These are phyloP conservation scores for Rubia peregrina DNA, from an alignment of 305 asterid genomes.

Conservation along the genomic window DNA sequence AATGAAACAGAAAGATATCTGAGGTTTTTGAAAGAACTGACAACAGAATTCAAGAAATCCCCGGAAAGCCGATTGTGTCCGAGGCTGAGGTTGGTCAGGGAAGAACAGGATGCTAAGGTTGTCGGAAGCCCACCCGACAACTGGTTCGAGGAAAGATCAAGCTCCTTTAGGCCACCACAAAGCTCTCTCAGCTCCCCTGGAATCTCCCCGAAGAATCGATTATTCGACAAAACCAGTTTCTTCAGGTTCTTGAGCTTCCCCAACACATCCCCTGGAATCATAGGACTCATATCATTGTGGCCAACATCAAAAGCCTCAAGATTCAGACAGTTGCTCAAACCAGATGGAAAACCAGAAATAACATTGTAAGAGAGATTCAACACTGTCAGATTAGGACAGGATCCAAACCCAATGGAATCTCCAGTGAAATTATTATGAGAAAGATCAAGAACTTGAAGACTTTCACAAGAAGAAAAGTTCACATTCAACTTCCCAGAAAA, in stretches of 20 bases:
- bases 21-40: slow-evolving; percentile 54
- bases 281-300: slow-evolving; percentile 39
- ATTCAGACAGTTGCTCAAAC: slow-evolving; percentile 46
- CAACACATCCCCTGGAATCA: slow-evolving; percentile 48
- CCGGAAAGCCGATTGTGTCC: slow-evolving; percentile 74
- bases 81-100: slow-evolving; percentile 46
- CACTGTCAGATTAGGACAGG: slow-evolving; percentile 42
- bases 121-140: slow-evolving; percentile 64
- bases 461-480: slow-evolving; percentile 41
- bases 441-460: slow-evolving; percentile 50
- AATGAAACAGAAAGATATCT: slow-evolving; percentile 42
- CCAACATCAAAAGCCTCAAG: slow-evolving; percentile 54
- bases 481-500: slow-evolving; percentile 39
- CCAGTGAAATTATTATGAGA: slow-evolving; percentile 65
- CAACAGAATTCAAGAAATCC: slow-evolving; percentile 50
- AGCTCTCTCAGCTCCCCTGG: slow-evolving; percentile 45
- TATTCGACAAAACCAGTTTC: slow-evolving; percentile 43
- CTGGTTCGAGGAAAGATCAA: slow-evolving; percentile 64
- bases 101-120: slow-evolving; percentile 45
- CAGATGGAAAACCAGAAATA: slow-evolving; percentile 44
- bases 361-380: slow-evolving; percentile 55
- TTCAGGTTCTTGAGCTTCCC: slow-evolving; percentile 48
- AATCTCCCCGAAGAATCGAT: slow-evolving; percentile 54
- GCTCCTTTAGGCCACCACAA: slow-evolving; percentile 55
- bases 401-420: slow-evolving; percentile 33